Conservation (phyloP, 306 rosid species). For the Pyrus bretschneideri region DNA sequence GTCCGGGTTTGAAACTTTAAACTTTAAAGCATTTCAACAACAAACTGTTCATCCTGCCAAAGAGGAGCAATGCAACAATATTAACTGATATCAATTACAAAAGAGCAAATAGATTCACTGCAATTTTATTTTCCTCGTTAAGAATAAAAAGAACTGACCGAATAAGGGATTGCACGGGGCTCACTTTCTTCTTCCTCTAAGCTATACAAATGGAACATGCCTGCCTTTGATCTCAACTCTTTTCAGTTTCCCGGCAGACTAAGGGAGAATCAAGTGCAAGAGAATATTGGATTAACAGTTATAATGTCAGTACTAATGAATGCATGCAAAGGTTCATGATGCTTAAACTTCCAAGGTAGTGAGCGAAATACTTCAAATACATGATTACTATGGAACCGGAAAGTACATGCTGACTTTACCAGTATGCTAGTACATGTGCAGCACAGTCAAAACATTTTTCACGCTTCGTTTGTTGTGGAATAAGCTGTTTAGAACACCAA, state of each 20-base stretch:
- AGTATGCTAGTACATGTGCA: neutral
- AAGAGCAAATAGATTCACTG: neutral
- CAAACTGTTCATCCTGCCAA: neutral
- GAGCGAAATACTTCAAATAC: neutral
- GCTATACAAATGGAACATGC: neutral
- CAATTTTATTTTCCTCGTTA: neutral
- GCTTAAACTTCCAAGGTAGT: neutral
- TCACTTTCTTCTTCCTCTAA: slow-evolving; percentile 65
- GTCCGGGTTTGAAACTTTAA: neutral
- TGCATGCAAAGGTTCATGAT: neutral
- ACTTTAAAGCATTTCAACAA: neutral
- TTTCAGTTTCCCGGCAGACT: neutral
- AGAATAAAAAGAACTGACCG: neutral
- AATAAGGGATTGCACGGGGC: slow-evolving; percentile 5
- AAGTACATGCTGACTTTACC: neutral
- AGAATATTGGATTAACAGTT: neutral
- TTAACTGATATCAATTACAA: neutral
- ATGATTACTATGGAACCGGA: neutral
- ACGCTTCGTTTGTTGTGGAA: neutral
- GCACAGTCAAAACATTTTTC: neutral
- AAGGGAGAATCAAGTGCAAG: neutral
- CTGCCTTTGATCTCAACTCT: neutral
- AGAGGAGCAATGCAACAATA: neutral
- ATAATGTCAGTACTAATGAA: neutral
- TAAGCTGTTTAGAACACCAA: neutral